Evolutionary conservation across 2,329 filamentous ascomycete genomes (phyloP).

Genomic region (Diaporthe sp.): DNA sequence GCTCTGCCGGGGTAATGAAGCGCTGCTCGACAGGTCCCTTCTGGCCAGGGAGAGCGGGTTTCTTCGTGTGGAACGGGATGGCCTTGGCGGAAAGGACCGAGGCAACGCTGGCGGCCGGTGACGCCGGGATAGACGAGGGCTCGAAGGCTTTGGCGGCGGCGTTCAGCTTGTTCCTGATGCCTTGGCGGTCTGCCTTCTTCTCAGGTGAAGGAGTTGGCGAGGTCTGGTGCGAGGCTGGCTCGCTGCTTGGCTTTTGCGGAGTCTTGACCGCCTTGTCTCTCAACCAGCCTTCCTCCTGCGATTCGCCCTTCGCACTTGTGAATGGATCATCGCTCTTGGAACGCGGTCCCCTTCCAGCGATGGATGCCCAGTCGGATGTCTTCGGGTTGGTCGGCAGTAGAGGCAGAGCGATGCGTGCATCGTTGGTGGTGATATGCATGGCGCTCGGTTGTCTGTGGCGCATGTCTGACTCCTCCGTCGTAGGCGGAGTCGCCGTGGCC

Average conservation of each 20-base stretch:
- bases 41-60: slow-evolving; percentile 24
- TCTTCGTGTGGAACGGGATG: slow-evolving; percentile 14
- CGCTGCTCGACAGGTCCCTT: slow-evolving; percentile 19
- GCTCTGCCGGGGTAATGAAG: slow-evolving; percentile 31
- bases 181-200: not conserved
- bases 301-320: not conserved
- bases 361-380: slow-evolving; percentile 5
- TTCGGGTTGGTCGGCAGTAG: slow-evolving; percentile 16
- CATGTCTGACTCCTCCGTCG: not conserved
- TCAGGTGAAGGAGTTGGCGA: slow-evolving; percentile 28
- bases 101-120: not conserved
- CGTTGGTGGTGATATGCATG: not conserved
- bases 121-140: slow-evolving; percentile 19
- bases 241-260: slow-evolving; percentile 8
- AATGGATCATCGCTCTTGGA: slow-evolving; percentile 26
- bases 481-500: not conserved
- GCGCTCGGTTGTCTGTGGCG: not conserved
- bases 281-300: not conserved
- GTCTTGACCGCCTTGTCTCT: slow-evolving; percentile 18
- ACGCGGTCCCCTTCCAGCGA: not conserved
- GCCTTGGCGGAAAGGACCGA: not conserved
- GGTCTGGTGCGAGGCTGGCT: not conserved
- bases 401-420: slow-evolving; percentile 27
- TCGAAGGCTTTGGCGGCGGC: slow-evolving; percentile 37
- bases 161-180: slow-evolving; percentile 29